Evolutionary conservation across 768 basidiomycete species (phyloP).

Genomic region (Podaxis sp.): DNA sequence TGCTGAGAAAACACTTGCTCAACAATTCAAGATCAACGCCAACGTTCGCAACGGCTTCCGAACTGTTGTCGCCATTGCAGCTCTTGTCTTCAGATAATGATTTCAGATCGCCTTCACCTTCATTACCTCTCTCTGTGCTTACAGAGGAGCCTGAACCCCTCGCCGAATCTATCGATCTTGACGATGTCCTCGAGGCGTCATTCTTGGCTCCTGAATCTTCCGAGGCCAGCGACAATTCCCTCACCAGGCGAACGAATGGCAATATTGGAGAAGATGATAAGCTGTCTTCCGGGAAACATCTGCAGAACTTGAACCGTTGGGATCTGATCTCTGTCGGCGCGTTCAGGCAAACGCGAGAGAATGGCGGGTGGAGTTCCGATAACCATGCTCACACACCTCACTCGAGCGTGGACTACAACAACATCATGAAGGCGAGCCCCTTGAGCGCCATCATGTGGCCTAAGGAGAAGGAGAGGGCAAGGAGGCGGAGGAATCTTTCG

Average conservation of each 20-base stretch:
- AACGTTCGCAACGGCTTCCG: slow-evolving; percentile 21
- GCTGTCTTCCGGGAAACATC: slow-evolving; percentile 35
- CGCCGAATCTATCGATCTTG: slow-evolving; percentile 60
- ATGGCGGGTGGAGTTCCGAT: slow-evolving; percentile 37
- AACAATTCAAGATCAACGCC: slow-evolving; percentile 22
- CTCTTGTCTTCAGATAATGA: slow-evolving; percentile 11
- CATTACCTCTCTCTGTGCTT: slow-evolving; percentile 12
- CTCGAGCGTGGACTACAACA: slow-evolving; percentile 42
- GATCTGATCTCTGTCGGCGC: slow-evolving; percentile 72
- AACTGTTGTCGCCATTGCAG: slow-evolving; percentile 12
- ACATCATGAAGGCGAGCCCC: slow-evolving; percentile 55
- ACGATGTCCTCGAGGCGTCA: slow-evolving; percentile 77
- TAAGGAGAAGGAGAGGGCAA: slow-evolving; percentile 33
- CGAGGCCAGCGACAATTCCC: slow-evolving; percentile 4
- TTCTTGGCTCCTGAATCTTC: slow-evolving; percentile 61
- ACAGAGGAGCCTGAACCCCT: slow-evolving; percentile 33
- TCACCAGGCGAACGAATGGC: background rate
- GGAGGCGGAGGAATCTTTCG: slow-evolving; percentile 25
- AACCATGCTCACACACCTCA: slow-evolving; percentile 24
- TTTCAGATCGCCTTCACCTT: slow-evolving; percentile 14
- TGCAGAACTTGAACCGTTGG: slow-evolving; percentile 64
- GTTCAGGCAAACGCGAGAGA: slow-evolving; percentile 60
- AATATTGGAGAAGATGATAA: slow-evolving; percentile 28
- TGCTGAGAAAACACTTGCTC: slow-evolving; percentile 35
- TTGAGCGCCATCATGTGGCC: slow-evolving; percentile 58